Conservation (phyloP, 371 early-diverging fungal genomes). For the Syncephalastrum sp. region DNA sequence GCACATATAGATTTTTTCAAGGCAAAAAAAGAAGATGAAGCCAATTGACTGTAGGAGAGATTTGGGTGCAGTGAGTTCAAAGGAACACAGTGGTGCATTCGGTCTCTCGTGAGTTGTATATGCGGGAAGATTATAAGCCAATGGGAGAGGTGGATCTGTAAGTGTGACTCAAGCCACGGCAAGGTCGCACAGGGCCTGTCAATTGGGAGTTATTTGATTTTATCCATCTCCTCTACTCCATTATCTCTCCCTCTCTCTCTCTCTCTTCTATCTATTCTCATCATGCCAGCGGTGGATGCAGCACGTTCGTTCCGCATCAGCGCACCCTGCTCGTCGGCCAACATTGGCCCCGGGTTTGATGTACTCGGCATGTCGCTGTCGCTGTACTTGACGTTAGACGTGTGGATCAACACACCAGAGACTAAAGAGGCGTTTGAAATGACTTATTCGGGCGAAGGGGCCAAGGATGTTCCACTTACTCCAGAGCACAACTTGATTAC, state of each 20-base stretch:
- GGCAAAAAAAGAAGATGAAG: no score
- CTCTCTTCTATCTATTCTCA: not conserved
- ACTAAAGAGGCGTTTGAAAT: conserved; percentile 42
- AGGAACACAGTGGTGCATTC: no score
- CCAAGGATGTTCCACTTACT: conserved; percentile 76
- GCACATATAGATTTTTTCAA: no score
- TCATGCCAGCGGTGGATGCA: conserved; percentile 25
- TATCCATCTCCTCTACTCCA: not conserved
- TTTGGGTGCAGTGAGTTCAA: no score
- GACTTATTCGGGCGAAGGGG: conserved; percentile 80
- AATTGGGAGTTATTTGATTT: conserved; percentile 1
- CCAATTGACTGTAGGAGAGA: no score
- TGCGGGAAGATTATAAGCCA: conserved; percentile 6
- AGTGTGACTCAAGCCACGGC: conserved; percentile 7
- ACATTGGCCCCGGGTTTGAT: conserved; percentile 97
- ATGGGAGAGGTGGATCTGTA: not conserved
- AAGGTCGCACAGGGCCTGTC: not conserved
- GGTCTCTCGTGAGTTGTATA: no score
- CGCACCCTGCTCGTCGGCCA: conserved; percentile 94
- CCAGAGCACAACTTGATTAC: conserved; percentile 88
- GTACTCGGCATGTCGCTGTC: conserved; percentile 89
- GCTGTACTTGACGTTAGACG: conserved; percentile 76
- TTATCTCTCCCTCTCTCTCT: not conserved
- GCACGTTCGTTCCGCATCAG: conserved; percentile 65
- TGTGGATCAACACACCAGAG: conserved; percentile 27